Evolutionary conservation across 805 yeast species (phyloP), one percentile per base, ranked within the genome.

Genomic region (Sugiyamaella mastotermitis): DNA sequence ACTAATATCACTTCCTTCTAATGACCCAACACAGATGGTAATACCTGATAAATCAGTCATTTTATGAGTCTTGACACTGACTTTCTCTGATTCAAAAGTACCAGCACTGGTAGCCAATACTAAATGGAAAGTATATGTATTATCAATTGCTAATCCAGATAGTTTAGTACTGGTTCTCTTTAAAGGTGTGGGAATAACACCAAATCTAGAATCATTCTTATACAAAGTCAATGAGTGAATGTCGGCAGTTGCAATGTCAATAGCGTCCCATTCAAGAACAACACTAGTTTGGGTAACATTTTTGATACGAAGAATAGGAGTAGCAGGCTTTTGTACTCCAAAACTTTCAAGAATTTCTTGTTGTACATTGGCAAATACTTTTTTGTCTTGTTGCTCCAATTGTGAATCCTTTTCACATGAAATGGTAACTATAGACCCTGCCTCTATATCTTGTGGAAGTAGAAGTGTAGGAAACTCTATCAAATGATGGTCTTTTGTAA

Each of bases 391-490:
- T 26, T 57, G 50, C 55, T 90, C 96, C 25, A 78, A 73, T 31
- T 70, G 75, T 3, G 68, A 52, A 54, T 88, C 94, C 46, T 83
- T 80, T 37, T 82, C 87, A 58, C 96, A 88, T 42, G 70, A 74
- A 58, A 92, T 80, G 51, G 81, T 82, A 35, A 92, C 85, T 37
- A 92, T 82, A 9, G 95, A 83, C 2, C 98, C 98, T 1, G 97
- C 94, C 48, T 75, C 72, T 24, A 88, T 92, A 27, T 90, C 88
- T 50, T 80, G 83, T 6, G 98, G 98, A 32, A 92, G 66, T 38
- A 92, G 67, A 41, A 90, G 78, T 3, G 97, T 86, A n/a, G 98
- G 98, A 53, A 90, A 92, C 55, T 92, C 98, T 48, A 92, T 88
- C 45, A 90, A 70, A 57, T 88, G 95, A 60, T 90, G 97, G 58